Evolutionary conservation across 2,329 filamentous ascomycete species (phyloP).

Genomic region (Colletotrichum tabaci): DNA sequence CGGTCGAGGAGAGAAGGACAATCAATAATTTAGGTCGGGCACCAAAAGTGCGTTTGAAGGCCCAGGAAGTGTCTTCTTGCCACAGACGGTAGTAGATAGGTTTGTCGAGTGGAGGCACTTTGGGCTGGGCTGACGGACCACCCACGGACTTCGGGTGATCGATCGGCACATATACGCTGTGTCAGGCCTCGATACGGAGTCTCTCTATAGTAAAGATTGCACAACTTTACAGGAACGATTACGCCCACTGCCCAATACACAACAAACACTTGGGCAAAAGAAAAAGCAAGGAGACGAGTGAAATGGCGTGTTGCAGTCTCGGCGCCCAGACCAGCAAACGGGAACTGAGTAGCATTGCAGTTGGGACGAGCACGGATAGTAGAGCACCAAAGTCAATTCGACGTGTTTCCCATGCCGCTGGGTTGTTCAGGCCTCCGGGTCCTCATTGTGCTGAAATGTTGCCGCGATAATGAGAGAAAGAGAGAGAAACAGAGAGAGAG

Average conservation of each 20-base stretch:
- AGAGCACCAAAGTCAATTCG: constrained; percentile 13
- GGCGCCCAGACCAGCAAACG: constrained; percentile 10
- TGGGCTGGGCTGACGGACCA: constrained; percentile 1
- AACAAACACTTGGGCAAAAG: neutral
- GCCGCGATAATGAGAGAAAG: neutral
- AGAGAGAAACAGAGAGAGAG: neutral
- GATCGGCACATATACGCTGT: neutral
- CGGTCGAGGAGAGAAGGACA: constrained; percentile 14
- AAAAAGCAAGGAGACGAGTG: neutral
- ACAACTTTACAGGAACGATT: too few species aligned
- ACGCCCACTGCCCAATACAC: neutral
- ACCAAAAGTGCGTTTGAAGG: too few species aligned
- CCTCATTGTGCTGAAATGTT: neutral
- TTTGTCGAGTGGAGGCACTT: neutral
- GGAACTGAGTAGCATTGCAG: too few species aligned
- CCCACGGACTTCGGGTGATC: neutral
- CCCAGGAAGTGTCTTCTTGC: too few species aligned
- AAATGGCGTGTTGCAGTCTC: constrained; percentile 1
- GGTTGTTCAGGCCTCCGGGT: neutral
- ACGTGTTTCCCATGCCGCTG: neutral
- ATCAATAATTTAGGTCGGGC: neutral
- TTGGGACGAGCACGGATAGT: neutral
- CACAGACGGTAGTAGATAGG: too few species aligned
- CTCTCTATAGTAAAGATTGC: neutral
- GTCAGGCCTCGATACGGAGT: neutral